Evolutionary conservation across 345 rosid genomes (phyloP), one percentile per base, ranked within the genome.

Genomic region (Linum tenue): DNA sequence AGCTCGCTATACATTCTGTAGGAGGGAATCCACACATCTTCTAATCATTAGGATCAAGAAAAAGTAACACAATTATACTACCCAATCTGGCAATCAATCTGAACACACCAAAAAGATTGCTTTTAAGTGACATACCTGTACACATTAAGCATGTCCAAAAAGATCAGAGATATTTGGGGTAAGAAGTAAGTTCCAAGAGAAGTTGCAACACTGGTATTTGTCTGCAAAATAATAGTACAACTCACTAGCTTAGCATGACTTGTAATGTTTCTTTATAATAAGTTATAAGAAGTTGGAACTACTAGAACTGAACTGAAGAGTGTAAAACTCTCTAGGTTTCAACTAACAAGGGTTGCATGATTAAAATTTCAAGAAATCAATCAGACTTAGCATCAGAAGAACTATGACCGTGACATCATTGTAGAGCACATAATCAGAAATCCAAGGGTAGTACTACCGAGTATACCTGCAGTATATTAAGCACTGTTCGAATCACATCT

Each of bases 1-100:
- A 95, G 98, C 82, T 95, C 99, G 63, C 99, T 95, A 81, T 95
- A 95, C 99, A 91, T 95, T 76, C 99, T 95, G 91, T 73, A 48
- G 72, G 70, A 76, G 9, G 8, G 37, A 17, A 57, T 12, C 60
- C 16, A 57, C 35, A 57, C 7, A 57, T 22, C 31, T 22, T 22
- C 31, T 22, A 22, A 48, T 3, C 3, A 22, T 22, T 22, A 22
- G 31, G 31, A 22, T 22, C 31, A 22, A 22, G 31, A 22, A 22
- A 22, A 22, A 22, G 31, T 22, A 22, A 22, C 31, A 22, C 31
- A 17, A 8, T 57, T 5, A 57, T 10, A 37, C 4, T n/a, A 11
- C 1, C 59, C 7, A 22, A 56, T 56, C 22, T 35, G 59, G 6
- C n/a, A 56, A 57, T 37, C 7, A 57, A 57, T 37, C 37, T 35